Conservation (phyloP, 1,284 basidiomycete genomes). For the Pseudozyma sp. region DNA sequence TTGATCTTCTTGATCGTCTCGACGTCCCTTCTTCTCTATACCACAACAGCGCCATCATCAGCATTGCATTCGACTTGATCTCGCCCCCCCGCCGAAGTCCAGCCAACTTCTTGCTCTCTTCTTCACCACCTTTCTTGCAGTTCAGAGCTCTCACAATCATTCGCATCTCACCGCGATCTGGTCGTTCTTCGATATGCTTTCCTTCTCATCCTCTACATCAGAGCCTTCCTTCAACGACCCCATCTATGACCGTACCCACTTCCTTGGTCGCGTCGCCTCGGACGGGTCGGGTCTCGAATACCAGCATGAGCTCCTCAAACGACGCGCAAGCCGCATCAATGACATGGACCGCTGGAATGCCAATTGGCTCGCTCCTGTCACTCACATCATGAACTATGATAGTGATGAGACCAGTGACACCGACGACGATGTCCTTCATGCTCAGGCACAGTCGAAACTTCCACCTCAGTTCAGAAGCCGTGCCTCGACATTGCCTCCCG, state of each 20-base stretch:
- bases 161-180: not conserved
- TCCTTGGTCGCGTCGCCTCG: slow-evolving; percentile 46
- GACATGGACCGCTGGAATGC: slow-evolving; percentile 37
- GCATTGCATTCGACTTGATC: not conserved
- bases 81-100: not conserved
- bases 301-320: slow-evolving; percentile 37
- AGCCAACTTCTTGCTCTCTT: not conserved
- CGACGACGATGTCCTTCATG: slow-evolving; percentile 23
- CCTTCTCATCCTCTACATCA: slow-evolving; percentile 25
- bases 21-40: slow-evolving; percentile 1
- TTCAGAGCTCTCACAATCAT: not conserved
- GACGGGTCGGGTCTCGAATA: slow-evolving; percentile 44
- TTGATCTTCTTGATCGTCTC: not conserved
- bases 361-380: slow-evolving; percentile 40
- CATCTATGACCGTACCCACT: slow-evolving; percentile 47
- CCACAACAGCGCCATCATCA: not conserved
- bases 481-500: slow-evolving; percentile 31
- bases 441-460: not conserved
- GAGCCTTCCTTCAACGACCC: slow-evolving; percentile 38
- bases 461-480: slow-evolving; percentile 19
- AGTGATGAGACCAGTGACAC: slow-evolving; percentile 38
- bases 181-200: slow-evolving; percentile 22
- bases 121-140: not conserved
- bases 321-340: slow-evolving; percentile 38
- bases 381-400: slow-evolving; percentile 27